A percentile compares a stretch with the other conserved stretches of the same genome.
Conservation (phyloP, 768 basidiomycete genomes). For the Boletus sp. region DNA sequence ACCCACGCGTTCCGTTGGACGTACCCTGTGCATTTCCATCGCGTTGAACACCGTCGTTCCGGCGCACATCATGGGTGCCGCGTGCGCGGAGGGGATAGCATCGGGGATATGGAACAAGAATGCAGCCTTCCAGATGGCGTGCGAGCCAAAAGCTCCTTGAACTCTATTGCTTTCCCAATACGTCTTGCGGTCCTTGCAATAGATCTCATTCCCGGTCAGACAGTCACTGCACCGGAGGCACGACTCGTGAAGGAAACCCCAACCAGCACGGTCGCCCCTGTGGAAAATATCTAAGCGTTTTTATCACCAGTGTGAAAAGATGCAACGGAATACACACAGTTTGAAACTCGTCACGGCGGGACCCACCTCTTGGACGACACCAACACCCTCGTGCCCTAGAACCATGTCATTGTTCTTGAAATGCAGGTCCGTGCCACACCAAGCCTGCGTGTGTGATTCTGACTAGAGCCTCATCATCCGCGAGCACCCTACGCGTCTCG, state of each 20-base stretch:
- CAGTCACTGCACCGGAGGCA: constrained; percentile 12
- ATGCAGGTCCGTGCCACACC: constrained; percentile 34
- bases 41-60: constrained; percentile 24
- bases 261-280: background rate
- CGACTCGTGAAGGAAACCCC: background rate
- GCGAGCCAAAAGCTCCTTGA: constrained; percentile 21
- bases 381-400: background rate
- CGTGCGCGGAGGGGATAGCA: constrained; percentile 17
- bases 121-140: constrained; percentile 26
- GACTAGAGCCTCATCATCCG: constrained; percentile 9
- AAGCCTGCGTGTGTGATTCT: constrained; percentile 27
- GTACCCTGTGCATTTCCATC: constrained; percentile 19
- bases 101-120: constrained; percentile 30
- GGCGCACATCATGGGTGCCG: constrained; percentile 30
- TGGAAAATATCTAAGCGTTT: background rate
- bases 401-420: constrained; percentile 8
- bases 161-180: constrained; percentile 15
- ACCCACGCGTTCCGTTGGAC: constrained; percentile 25
- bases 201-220: constrained; percentile 20
- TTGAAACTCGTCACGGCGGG: background rate
- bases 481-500: background rate
- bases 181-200: constrained; percentile 5
- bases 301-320: background rate
- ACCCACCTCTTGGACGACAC: background rate
- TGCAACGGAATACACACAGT: background rate